Evolutionary conservation across 2,329 filamentous ascomycete genomes (phyloP).

Genomic region (Hymenotorrendiella dingleyae): DNA sequence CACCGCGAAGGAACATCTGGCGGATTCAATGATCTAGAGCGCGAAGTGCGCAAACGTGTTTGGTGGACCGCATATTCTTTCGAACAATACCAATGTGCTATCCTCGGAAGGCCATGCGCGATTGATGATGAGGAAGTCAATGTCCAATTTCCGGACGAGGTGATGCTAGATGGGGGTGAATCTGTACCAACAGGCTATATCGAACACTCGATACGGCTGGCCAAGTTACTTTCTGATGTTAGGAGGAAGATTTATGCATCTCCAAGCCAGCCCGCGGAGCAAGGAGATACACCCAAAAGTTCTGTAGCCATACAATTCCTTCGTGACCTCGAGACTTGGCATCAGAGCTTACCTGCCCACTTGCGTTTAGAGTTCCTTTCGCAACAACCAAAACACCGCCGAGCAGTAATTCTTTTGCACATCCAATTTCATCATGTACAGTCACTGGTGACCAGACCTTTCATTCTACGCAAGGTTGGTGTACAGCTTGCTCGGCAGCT

Average conservation of each 20-base stretch:
- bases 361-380: slow-evolving; percentile 20
- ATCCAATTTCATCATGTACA: slow-evolving; percentile 27
- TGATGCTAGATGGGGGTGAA: slow-evolving; percentile 22
- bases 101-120: slow-evolving; percentile 26
- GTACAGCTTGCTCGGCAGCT: slow-evolving; percentile 24
- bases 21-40: slow-evolving; percentile 31
- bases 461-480: slow-evolving; percentile 25
- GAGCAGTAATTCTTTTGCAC: slow-evolving; percentile 26
- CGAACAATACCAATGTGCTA: slow-evolving; percentile 28
- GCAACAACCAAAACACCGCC: slow-evolving; percentile 17
- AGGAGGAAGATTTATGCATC: slow-evolving; percentile 26
- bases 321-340: slow-evolving; percentile 23
- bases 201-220: slow-evolving; percentile 22
- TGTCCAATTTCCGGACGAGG: slow-evolving; percentile 25
- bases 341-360: slow-evolving; percentile 20
- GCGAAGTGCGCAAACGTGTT: slow-evolving; percentile 26
- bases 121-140: slow-evolving; percentile 28
- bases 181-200: slow-evolving; percentile 23
- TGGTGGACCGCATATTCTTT: slow-evolving; percentile 29
- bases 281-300: slow-evolving; percentile 18
- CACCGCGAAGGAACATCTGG: slow-evolving; percentile 36
- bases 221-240: slow-evolving; percentile 22
- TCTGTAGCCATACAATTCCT: slow-evolving; percentile 20
- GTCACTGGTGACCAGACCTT: slow-evolving; percentile 25
- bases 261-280: slow-evolving; percentile 13